These are phyloP conservation scores for Mycogone perniciosa DNA, from an alignment of 2,329 filamentous ascomycete species.

Conservation along the genomic window DNA sequence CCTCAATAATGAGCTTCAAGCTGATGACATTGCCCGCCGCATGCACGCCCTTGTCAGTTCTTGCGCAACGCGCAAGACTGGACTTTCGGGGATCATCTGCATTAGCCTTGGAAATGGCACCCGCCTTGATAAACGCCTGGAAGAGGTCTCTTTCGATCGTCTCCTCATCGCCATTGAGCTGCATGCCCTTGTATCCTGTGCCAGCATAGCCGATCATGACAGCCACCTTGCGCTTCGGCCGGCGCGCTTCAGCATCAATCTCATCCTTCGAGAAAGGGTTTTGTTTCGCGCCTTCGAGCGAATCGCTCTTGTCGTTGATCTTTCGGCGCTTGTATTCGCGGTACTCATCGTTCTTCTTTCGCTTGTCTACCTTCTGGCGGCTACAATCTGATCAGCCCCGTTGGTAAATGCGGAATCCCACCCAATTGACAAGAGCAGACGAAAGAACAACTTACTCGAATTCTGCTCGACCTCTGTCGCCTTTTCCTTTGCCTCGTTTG, in stretches of 20 bases:
- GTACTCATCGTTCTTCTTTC: constrained; percentile 33
- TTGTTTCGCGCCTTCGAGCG: constrained; percentile 20
- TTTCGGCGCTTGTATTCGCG: constrained; percentile 38
- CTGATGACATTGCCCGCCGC: constrained; percentile 94
- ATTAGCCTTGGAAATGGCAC: constrained; percentile 94
- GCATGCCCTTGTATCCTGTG: constrained; percentile 95
- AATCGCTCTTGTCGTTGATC: constrained; percentile 23
- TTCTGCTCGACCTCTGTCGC: constrained; percentile 17
- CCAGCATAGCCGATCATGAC: constrained; percentile 94
- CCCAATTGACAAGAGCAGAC: neutral
- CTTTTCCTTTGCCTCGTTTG: constrained; percentile 25
- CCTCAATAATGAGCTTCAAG: constrained; percentile 91
- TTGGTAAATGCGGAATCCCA: constrained; percentile 19
- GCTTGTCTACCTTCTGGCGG: constrained; percentile 33
- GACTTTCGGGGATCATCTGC: constrained; percentile 96
- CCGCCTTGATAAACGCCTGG: constrained; percentile 80
- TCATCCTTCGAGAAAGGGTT: constrained; percentile 65
- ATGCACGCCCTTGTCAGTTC: constrained; percentile 96
- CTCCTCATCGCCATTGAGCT: constrained; percentile 75
- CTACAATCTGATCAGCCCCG: constrained; percentile 30
- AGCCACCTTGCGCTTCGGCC: constrained; percentile 92
- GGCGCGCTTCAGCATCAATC: constrained; percentile 77
- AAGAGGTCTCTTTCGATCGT: constrained; percentile 97
- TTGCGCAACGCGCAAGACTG: constrained; percentile 83
- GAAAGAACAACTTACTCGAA: constrained; percentile 21